Evolutionary conservation across 495 filamentous ascomycete species (phyloP), one percentile per base, ranked within the genome.

Genomic region (Penicillium egyptiacum): DNA sequence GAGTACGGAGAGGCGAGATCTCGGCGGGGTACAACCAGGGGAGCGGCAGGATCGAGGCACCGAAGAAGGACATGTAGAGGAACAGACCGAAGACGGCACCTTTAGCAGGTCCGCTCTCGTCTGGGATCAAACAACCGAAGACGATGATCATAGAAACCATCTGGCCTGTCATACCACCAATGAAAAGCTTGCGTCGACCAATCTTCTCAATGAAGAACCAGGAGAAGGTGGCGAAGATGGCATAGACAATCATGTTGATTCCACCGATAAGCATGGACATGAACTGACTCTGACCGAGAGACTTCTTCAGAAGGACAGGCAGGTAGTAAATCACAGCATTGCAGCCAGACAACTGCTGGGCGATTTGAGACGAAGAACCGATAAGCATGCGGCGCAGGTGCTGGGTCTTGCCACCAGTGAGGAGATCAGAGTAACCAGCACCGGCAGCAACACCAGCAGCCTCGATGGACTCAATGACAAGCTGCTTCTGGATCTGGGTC

Each of bases 321-420:
- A 91, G 87, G 67, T 89, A 93, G 77, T 95, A 95, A 62, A 92
- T 93, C 61, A 92, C 88, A 12, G 88, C 89, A 57, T 93, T 93
- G 76, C 88, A 91, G 20, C 76, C 76, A 53, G 83, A 82, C 31
- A 92, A 75, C 62, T 95, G 90, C 70, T 94, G 90, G 75, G 92
- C 88, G 60, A 94, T 79, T 72, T 94, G 90, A 4, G 85, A 83
- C 19, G 81, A 85, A 12, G 76, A 75, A 26, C 77, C 79, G 56
- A 81, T 68, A 40, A 80, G 43, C 76, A 80, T 82, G 20, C 76
- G 75, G 30, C 75, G 75, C 55, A 79, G 65, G 51, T 80, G 76
- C 54, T 80, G 77, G 22, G 69, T 70, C 40, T 69, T 70, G 43
- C 77, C 77, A 23, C 71, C 69, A 23, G 75, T 77, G 22, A 78